Conservation (phyloP, 176 grass and related monocot species). For the Poa pratensis region DNA sequence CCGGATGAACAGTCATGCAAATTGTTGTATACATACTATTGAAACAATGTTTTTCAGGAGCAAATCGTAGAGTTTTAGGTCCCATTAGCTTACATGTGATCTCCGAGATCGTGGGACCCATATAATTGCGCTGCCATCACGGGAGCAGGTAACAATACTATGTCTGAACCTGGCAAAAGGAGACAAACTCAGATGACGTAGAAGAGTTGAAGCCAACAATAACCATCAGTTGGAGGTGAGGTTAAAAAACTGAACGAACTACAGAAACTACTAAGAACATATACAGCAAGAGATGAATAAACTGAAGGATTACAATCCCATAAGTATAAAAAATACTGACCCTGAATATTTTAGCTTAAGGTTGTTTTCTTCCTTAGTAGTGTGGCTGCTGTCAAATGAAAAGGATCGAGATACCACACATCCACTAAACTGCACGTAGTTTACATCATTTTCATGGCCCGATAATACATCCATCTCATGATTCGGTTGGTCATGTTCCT, state of each 20-base stretch:
- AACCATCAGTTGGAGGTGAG: conserved; percentile 7
- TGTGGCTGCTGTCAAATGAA: conserved; percentile 64
- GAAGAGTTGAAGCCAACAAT: conserved; percentile 25
- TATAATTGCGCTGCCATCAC: conserved; percentile 99
- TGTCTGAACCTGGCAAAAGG: conserved; percentile 86
- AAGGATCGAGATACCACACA: conserved; percentile 93
- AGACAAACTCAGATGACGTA: conserved; percentile 32
- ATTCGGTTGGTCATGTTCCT: conserved; percentile 78
- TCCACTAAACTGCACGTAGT: conserved; percentile 99
- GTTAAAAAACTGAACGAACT: conserved; percentile 2
- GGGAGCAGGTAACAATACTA: conserved; percentile 99
- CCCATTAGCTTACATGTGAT: conserved; percentile 78
- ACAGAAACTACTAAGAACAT: conserved; percentile 32
- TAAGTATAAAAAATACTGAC: conserved; percentile 64
- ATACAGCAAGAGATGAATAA: neutral
- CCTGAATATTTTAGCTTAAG: conserved; percentile 97
- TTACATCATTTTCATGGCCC: conserved; percentile 99
- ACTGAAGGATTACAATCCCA: conserved; percentile 23
- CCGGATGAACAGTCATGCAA: neutral
- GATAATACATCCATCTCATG: conserved; percentile 98
- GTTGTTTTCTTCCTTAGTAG: conserved; percentile 87
- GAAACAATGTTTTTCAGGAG: conserved; percentile 10
- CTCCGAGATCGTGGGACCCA: conserved; percentile 97
- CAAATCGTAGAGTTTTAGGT: conserved; percentile 12
- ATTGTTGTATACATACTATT: conserved; percentile 18